Base-by-base conservation (phyloP, 306 rosid species). In the Cercis canadensis region DNA sequence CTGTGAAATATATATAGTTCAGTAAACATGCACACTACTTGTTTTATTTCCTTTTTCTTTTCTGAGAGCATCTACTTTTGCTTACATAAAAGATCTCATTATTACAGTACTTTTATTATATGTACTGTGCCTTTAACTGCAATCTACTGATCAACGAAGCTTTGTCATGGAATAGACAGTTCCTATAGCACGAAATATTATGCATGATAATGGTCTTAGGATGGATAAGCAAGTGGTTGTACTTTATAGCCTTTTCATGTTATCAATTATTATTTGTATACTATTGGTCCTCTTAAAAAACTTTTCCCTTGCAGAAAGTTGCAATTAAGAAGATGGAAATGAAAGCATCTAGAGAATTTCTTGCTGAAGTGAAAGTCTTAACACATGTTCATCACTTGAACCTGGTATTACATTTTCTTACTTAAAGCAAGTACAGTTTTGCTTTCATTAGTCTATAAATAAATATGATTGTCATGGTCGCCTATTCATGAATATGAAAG, bases 291-390 rank as follows among this genome's bases (percentile, higher is more conserved):
- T n/a, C n/a, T n/a, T n/a, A n/a, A n/a, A n/a, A n/a, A n/a, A n/a
- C 29, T 61, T 19, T 67, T 51, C 44, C 50, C 67, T 4, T 65
- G 73, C 86, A 93, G 97, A 88, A 80, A 88, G 94, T 89, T 55
- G 98, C 98, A 53, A 72, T 93, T 62, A 93, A 93, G 83, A 90
- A 87, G 88, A 93, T 93, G 98, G 92, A 90, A 37, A 87, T 85
- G 89, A 79, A 80, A 69, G 97, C 97, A 73, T 21, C 97, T n/a
- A 90, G 50, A 75, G 92, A 85, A 79, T 93, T 93, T 85, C 80
- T 90, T 17, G 96, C 98, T 1, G 98, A 93, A 69, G 60, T 93
- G 73, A 87, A 87, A 33, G 98, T 93, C 57, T 79, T 93, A 76
- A 88, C 94, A 6, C 87, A 72, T 29, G 98, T 93, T 65, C 98